Evolutionary conservation across 164 flowering plant species (phyloP), one percentile per base, ranked within the genome.

Genomic region (Berberis thunbergii): DNA sequence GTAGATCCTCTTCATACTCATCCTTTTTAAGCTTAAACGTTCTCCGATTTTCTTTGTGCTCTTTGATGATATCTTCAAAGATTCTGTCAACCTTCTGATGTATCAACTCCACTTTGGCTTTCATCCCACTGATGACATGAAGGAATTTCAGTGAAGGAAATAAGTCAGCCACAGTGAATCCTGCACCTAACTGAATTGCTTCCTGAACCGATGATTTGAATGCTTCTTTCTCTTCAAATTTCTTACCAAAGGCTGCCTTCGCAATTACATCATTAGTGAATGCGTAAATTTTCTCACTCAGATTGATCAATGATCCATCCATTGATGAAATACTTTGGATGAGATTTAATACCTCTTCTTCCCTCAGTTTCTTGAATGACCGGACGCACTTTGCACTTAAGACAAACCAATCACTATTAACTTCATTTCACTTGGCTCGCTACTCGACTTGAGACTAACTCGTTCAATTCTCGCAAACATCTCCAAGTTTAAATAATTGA

Each of bases 111-210:
- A 72, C 5, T 45, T 64, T 71, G 40, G 61, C 11, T 64, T 64
- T 73, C 41, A 67, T 13, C 7, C 80, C 75, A 61, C 48, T 61
- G 10, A 75, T 26, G 12, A 56, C 41, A n/a, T 58, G 52, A 59
- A 79, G 71, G 41, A 62, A 71, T 40, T 64, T 66, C 43, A 57
- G 3, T 1, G 77, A 76, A 55, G 79, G 77, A 43, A 59, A 73
- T 9, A 74, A 2, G 42, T 66, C 73, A 10, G 42, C 62, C 38
- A 63, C 41, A 12, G 10, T 38, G 40, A 66, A 67, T 42, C 77
- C 74, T 12, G 59, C 64, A 0, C 43, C 39, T 42, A 73, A 5
- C 12, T 50, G 42, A 2, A 62, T 1, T 7, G 8, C 41, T 45
- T 72, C 70, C 9, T 57, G 46, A 13, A 62, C 6, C 1, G 49